phyloP scores from a whole-genome alignment of 306 rosid genomes.

The Cicer pinnatifidum region DNA sequence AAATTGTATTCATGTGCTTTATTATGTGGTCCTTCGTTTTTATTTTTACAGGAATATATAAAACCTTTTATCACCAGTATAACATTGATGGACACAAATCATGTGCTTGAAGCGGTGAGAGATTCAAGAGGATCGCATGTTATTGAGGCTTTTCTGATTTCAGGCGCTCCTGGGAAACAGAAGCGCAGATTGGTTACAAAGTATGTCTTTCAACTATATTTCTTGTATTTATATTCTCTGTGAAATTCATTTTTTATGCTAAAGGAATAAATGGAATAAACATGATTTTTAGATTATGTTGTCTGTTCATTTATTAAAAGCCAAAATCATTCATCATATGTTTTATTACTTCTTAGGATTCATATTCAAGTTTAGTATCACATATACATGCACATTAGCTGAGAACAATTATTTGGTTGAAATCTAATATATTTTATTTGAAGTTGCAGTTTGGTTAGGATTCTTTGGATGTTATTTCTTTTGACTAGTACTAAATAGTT shows the following conservation, averaged over 20 bases:
- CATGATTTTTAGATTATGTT: neutral
- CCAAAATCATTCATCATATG: neutral
- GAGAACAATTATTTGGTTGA: slow-evolving; percentile 11
- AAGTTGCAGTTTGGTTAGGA: slow-evolving; percentile 10
- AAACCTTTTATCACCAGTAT: slow-evolving; percentile 73
- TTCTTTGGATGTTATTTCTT: slow-evolving; percentile 23
- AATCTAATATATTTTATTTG: slow-evolving; percentile 16
- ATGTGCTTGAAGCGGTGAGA: slow-evolving; percentile 67
- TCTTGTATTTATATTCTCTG: slow-evolving; percentile 40
- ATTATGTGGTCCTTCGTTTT: slow-evolving; percentile 18
- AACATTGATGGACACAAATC: slow-evolving; percentile 63
- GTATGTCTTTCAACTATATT: slow-evolving; percentile 54
- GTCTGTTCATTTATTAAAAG: slow-evolving; percentile 27
- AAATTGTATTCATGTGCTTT: slow-evolving; percentile 20
- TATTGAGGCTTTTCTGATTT: slow-evolving; percentile 80
- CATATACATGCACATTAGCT: neutral
- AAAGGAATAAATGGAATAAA: slow-evolving; percentile 22
- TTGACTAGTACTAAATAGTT: slow-evolving; percentile 19
- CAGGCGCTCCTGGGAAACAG: slow-evolving; percentile 70
- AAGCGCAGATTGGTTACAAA: slow-evolving; percentile 70
- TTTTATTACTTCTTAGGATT: neutral
- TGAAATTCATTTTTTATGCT: slow-evolving; percentile 12
- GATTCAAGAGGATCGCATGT: slow-evolving; percentile 79
- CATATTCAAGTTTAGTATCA: slow-evolving; percentile 25
- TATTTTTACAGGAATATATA: slow-evolving; percentile 63